Percentiles rank a stretch among this genome's conserved stretches.
Conservation (phyloP, 2,329 filamentous ascomycete species). For the Ambrosiella cleistominuta region DNA sequence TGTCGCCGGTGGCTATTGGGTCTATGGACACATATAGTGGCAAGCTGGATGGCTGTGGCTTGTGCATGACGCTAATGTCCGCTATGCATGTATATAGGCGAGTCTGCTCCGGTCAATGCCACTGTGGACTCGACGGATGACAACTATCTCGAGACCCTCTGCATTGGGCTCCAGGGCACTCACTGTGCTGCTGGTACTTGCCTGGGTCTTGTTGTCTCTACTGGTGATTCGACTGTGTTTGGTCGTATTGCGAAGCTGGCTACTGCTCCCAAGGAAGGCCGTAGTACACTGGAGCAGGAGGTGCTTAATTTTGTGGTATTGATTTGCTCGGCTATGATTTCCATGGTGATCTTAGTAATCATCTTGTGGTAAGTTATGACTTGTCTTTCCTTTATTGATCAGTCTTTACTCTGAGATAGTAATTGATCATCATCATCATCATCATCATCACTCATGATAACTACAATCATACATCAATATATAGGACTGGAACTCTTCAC, state of each 20-base stretch:
- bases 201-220: slow-evolving; percentile 76
- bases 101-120: slow-evolving; percentile 47
- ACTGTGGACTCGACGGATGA: slow-evolving; percentile 56
- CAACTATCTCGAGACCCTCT: slow-evolving; percentile 70
- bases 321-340: slow-evolving; percentile 61
- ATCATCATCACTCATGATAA: no score
- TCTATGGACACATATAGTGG: not conserved
- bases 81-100: slow-evolving; percentile 36
- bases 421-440: no score
- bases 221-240: slow-evolving; percentile 80
- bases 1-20: not conserved
- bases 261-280: slow-evolving; percentile 89
- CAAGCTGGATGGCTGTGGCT: not conserved
- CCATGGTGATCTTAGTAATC: slow-evolving; percentile 95
- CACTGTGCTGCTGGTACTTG: slow-evolving; percentile 91
- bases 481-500: slow-evolving; percentile 15
- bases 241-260: slow-evolving; percentile 99
- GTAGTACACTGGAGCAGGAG: slow-evolving; percentile 95
- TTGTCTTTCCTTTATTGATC: slow-evolving; percentile 22
- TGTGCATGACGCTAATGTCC: slow-evolving; percentile 29
- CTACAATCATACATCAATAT: no score
- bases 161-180: slow-evolving; percentile 96
- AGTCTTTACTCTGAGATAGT: not conserved
- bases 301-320: slow-evolving; percentile 84
- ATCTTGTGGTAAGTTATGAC: slow-evolving; percentile 94